A percentile compares a stretch with the other conserved stretches of the same genome.
These are phyloP conservation scores for Boletus sensibilis DNA, from an alignment of 768 basidiomycete species.

Conservation along the genomic window DNA sequence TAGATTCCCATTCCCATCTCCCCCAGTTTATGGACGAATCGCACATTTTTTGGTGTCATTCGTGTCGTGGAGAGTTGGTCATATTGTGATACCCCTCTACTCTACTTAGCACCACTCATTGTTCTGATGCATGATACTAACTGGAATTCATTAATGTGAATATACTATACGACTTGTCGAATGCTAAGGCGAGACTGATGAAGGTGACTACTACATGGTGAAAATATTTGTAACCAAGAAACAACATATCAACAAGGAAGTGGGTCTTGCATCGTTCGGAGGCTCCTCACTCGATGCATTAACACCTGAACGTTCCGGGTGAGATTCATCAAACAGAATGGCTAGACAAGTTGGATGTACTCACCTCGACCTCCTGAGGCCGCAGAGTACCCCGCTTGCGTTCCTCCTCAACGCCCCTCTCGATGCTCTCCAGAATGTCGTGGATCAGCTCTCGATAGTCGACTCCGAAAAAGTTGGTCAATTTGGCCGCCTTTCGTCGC, in stretches of 20 bases:
- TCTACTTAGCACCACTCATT: neutral
- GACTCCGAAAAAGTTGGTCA: conserved; percentile 86
- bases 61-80: conserved; percentile 79
- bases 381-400: conserved; percentile 58
- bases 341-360: conserved; percentile 19
- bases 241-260: conserved; percentile 6
- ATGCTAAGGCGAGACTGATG: conserved; percentile 8
- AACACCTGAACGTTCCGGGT: conserved; percentile 45
- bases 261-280: conserved; percentile 26
- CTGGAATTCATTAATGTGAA: conserved; percentile 22
- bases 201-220: neutral
- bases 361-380: conserved; percentile 70
- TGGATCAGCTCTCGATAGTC: conserved; percentile 75
- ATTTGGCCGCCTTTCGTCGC: conserved; percentile 74
- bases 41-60: conserved; percentile 87
- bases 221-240: conserved; percentile 4
- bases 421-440: conserved; percentile 80
- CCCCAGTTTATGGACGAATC: conserved; percentile 85
- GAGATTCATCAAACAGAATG: conserved; percentile 1
- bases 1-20: conserved; percentile 33
- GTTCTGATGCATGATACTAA: conserved; percentile 8
- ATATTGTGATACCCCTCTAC: conserved; percentile 49
- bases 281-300: conserved; percentile 32
- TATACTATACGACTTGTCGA: conserved; percentile 11
- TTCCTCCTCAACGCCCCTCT: conserved; percentile 72